Conservation (phyloP, 2,329 filamentous ascomycete genomes). For the Metarhizium brunneum region DNA sequence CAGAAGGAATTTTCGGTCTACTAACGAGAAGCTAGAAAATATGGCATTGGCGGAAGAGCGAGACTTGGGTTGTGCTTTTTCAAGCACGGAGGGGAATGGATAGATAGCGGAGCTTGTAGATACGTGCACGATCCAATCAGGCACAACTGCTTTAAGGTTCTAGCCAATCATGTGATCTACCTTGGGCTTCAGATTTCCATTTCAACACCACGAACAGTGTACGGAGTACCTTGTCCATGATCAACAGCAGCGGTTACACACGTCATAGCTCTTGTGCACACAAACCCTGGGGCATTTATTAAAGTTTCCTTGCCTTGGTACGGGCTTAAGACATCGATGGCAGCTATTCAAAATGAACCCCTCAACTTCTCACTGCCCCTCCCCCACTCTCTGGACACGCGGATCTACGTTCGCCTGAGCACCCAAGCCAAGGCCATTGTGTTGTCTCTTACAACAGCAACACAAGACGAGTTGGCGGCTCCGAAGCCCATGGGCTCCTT, state of each 20-base stretch:
- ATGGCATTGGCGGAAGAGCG: neutral
- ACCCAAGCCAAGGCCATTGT: conserved; percentile 47
- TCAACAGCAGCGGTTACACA: neutral
- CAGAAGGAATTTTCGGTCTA: neutral
- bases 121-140: neutral
- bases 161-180: conserved; percentile 11
- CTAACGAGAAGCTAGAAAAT: neutral
- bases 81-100: neutral
- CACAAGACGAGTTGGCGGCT: conserved; percentile 39
- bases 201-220: neutral
- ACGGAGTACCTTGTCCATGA: neutral
- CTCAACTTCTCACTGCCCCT: conserved; percentile 45
- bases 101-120: conserved; percentile 1
- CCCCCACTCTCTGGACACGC: conserved; percentile 50
- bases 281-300: neutral
- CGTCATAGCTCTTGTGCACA: neutral
- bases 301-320: neutral
- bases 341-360: neutral
- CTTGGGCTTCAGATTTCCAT: neutral
- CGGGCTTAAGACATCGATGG: neutral
- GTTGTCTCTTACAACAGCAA: conserved; percentile 52
- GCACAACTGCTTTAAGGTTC: neutral
- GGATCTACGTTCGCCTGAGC: conserved; percentile 51
- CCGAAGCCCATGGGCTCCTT: conserved; percentile 69
- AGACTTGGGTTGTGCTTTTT: neutral